A percentile compares a stretch with the other conserved stretches of the same genome.
Evolutionary conservation across 306 rosid genomes (phyloP).

Genomic region (Trifolium repens): DNA sequence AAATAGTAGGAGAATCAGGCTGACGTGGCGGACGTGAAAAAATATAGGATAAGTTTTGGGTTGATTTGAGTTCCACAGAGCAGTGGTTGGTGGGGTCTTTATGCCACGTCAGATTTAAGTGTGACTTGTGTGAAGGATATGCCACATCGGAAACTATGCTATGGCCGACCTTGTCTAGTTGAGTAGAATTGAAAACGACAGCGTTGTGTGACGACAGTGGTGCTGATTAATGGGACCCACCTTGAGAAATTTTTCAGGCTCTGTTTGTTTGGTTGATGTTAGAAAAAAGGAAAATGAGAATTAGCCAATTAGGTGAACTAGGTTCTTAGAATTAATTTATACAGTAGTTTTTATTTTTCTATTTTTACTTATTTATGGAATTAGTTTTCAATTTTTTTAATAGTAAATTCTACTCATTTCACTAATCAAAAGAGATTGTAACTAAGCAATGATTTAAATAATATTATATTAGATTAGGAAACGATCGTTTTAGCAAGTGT

Average conservation of each 20-base stretch:
- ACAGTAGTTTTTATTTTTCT: too few species aligned
- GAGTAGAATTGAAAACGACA: slow-evolving; percentile 47
- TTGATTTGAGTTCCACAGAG: slow-evolving; percentile 54
- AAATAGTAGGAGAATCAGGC: slow-evolving; percentile 34
- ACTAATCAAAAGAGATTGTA: too few species aligned
- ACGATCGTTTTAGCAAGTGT: too few species aligned
- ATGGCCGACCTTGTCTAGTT: slow-evolving; percentile 23
- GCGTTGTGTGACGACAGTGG: slow-evolving; percentile 25
- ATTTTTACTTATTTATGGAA: too few species aligned
- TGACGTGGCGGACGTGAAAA: slow-evolving; percentile 71
- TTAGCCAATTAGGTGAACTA: too few species aligned
- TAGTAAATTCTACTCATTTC: too few species aligned
- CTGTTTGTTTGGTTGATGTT: not conserved
- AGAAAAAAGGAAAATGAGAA: too few species aligned
- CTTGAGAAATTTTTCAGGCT: not conserved
- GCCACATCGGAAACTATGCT: slow-evolving; percentile 25
- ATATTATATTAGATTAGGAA: too few species aligned
- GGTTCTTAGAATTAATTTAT: too few species aligned
- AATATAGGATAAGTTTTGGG: slow-evolving; percentile 32
- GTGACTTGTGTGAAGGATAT: slow-evolving; percentile 29
- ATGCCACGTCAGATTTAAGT: slow-evolving; percentile 44
- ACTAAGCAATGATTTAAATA: too few species aligned
- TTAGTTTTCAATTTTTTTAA: too few species aligned
- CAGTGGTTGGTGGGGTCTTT: slow-evolving; percentile 34
- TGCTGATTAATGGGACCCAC: not conserved